Percentiles rank a stretch among this genome's conserved stretches.
These are phyloP conservation scores for Globisporangium radiosum DNA, from an alignment of 352 stramenopile species.

Conservation along the genomic window DNA sequence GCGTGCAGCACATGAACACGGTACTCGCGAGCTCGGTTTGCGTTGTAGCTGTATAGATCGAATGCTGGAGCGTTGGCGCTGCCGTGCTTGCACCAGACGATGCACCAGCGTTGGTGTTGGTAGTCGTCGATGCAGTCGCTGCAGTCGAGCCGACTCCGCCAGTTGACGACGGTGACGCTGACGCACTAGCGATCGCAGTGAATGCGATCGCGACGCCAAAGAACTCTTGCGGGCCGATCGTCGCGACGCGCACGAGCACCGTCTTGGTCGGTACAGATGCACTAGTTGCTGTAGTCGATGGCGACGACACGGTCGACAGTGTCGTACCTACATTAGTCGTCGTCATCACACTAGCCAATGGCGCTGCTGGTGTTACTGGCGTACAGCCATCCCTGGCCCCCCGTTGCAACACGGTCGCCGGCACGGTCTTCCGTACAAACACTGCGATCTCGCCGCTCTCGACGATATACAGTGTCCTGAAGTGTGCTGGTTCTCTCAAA, in stretches of 20 bases:
- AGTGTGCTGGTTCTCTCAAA: slow-evolving; percentile 36
- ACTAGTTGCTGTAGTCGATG: neutral
- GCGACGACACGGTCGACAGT: neutral
- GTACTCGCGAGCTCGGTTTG: slow-evolving; percentile 26
- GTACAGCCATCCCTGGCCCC: no score
- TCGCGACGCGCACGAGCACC: slow-evolving; percentile 58
- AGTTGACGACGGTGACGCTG: neutral
- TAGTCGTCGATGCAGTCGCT: neutral
- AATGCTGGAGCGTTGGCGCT: neutral
- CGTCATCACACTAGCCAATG: neutral
- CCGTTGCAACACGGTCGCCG: neutral
- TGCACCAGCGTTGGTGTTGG: neutral
- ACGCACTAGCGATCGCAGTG: slow-evolving; percentile 16
- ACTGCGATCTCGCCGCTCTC: slow-evolving; percentile 64
- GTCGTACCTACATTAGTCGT: neutral
- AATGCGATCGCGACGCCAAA: slow-evolving; percentile 47
- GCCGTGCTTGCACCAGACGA: neutral
- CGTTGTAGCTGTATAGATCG: neutral
- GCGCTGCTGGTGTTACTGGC: no score
- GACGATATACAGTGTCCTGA: slow-evolving; percentile 59
- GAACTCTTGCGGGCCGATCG: slow-evolving; percentile 63
- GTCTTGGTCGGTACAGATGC: slow-evolving; percentile 2
- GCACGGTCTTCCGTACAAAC: slow-evolving; percentile 30
- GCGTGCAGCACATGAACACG: slow-evolving; percentile 58
- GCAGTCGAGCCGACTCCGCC: neutral